Percentiles rank a stretch among this genome's conserved stretches.
Evolutionary conservation across 1,284 basidiomycete genomes (phyloP).

Genomic region (Phaffia rhodozyma): DNA sequence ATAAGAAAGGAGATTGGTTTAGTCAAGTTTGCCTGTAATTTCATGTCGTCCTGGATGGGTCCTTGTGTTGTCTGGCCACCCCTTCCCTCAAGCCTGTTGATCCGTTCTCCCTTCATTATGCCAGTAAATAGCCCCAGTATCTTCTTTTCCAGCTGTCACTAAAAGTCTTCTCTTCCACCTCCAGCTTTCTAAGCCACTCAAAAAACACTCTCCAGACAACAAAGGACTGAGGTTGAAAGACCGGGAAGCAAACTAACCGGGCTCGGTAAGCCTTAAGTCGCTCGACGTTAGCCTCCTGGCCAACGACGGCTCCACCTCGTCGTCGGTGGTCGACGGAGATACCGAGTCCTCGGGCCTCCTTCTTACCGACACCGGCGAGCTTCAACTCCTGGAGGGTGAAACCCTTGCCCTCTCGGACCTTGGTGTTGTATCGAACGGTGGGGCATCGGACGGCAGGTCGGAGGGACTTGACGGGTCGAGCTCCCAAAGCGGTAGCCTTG

Average conservation of each 20-base stretch:
- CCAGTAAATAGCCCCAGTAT: too few species aligned
- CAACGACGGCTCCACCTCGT: constrained; percentile 94
- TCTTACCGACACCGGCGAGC: constrained; percentile 88
- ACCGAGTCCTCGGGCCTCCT: constrained; percentile 85
- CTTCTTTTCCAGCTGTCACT: neutral
- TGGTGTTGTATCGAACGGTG: constrained; percentile 97
- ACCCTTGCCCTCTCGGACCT: constrained; percentile 91
- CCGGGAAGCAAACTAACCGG: constrained; percentile 35
- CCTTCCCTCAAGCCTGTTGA: neutral
- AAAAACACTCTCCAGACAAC: neutral
- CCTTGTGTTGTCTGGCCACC: neutral
- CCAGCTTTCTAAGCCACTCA: neutral
- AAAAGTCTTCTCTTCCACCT: neutral
- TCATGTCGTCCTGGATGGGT: neutral
- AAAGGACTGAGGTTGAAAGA: neutral
- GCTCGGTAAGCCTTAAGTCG: constrained; percentile 88
- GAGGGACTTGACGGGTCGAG: constrained; percentile 80
- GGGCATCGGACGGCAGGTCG: constrained; percentile 95
- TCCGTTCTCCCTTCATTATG: neutral
- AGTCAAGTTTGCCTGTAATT: neutral
- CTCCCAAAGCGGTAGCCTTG: constrained; percentile 85
- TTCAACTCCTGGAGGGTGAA: constrained; percentile 94
- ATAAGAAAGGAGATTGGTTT: neutral
- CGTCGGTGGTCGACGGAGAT: constrained; percentile 96
- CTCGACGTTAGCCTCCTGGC: constrained; percentile 89